Percentiles rank a stretch among this genome's conserved stretches.
Evolutionary conservation across 805 yeast species (phyloP).

Genomic region (Candida insectorum): DNA sequence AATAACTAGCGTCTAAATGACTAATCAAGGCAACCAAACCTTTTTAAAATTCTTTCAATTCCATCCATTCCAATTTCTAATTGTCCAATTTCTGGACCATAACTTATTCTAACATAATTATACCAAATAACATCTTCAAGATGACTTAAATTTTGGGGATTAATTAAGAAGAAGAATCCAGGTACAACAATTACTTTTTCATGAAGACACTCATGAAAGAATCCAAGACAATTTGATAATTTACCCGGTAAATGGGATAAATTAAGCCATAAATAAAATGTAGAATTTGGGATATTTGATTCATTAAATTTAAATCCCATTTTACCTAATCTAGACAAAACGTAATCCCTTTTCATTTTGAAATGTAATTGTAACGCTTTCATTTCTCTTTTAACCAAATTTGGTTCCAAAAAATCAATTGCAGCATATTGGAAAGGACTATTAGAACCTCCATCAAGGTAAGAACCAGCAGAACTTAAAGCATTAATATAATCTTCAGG

Average conservation of each 20-base stretch:
- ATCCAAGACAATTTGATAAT: slow-evolving; percentile 54
- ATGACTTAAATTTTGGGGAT: slow-evolving; percentile 46
- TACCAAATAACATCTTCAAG: slow-evolving; percentile 59
- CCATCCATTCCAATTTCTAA: slow-evolving; percentile 59
- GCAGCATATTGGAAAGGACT: slow-evolving; percentile 63
- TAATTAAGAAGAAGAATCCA: slow-evolving; percentile 59
- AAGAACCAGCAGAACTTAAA: slow-evolving; percentile 57
- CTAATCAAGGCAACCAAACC: too few species aligned
- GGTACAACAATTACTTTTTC: slow-evolving; percentile 60
- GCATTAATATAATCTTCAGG: slow-evolving; percentile 58
- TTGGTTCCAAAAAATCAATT: slow-evolving; percentile 50
- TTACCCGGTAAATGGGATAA: slow-evolving; percentile 54
- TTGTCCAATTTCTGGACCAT: slow-evolving; percentile 54
- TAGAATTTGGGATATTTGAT: slow-evolving; percentile 48
- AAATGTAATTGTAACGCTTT: slow-evolving; percentile 56
- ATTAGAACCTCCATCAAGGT: slow-evolving; percentile 58
- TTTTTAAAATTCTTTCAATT: slow-evolving; percentile 45
- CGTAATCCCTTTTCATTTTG: slow-evolving; percentile 54
- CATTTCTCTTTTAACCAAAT: slow-evolving; percentile 48
- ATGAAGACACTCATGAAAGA: slow-evolving; percentile 60
- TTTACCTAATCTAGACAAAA: slow-evolving; percentile 42
- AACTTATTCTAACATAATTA: slow-evolving; percentile 54
- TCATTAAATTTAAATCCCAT: slow-evolving; percentile 53
- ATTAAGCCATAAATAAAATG: slow-evolving; percentile 60
- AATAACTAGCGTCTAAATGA: too few species aligned